Conservation (phyloP, 495 filamentous ascomycete species). For the Aspergillus bridgeri region DNA sequence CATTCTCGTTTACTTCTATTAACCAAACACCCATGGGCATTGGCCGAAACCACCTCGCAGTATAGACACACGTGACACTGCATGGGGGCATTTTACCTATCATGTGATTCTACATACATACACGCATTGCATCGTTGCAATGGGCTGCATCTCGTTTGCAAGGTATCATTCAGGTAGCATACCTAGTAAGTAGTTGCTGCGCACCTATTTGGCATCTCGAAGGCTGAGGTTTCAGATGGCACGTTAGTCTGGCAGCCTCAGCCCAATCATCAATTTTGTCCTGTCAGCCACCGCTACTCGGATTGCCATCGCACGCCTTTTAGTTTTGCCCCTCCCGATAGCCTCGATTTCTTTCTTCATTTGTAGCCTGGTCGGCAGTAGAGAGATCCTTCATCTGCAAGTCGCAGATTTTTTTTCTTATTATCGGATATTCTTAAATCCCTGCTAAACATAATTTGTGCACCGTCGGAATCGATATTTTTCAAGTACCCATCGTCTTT, state of each 20-base stretch:
- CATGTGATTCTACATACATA: too few species aligned
- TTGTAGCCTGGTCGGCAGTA: not conserved
- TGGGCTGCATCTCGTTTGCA: too few species aligned
- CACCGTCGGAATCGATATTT: not conserved
- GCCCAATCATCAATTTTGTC: not conserved
- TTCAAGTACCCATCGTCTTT: not conserved
- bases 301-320: not conserved
- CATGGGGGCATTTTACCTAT: too few species aligned
- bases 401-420: not conserved
- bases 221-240: not conserved
- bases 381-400: not conserved
- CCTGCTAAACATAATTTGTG: not conserved
- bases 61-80: too few species aligned
- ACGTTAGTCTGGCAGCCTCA: not conserved
- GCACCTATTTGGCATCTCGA: too few species aligned
- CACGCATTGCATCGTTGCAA: too few species aligned
- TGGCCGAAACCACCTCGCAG: too few species aligned
- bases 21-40: too few species aligned
- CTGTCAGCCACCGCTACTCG: not conserved
- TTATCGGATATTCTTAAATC: not conserved
- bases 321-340: constrained; percentile 6
- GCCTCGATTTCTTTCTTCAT: too few species aligned
- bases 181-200: too few species aligned
- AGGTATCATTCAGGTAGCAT: too few species aligned
- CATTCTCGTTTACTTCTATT: too few species aligned